Base-by-base conservation (phyloP, 2,329 filamentous ascomycete genomes). In the Colletotrichum camelliae region DNA sequence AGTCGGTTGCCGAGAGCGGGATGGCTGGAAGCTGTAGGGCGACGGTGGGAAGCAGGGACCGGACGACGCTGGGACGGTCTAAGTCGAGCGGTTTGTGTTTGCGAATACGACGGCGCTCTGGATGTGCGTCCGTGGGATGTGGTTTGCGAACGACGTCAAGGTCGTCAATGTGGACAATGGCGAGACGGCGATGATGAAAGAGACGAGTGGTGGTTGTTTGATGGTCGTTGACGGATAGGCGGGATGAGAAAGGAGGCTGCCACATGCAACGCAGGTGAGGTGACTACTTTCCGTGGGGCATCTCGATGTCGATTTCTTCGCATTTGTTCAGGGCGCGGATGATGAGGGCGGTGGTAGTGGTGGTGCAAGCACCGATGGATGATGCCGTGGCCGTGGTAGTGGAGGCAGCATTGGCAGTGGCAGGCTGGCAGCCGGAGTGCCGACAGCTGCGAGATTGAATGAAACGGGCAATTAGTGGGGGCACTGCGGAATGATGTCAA, bases 391-490 rank as follows among this genome's bases (percentile, higher is more conserved):
- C 43, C 62, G 27, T 61, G 43, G 29, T 43, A 43, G 24, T 67
- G 27, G 21, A 31, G 39, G 16, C 33, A 39, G 18, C 13, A 21
- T 9, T 9, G 33, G 57, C 18, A 74, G 66, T 70, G 55, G 61
- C 24, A 39, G 37, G 27, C 61, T 27, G 24, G 18, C 62, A 61
- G 37, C 21, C 27, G 31, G 35, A 29, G 43, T 55, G 24, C n/a
- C 24, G 29, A 15, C 21, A 60, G 33, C 48, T 58, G 33, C n/a
- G 18, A 7, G 21, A 16, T 18, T 69, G 58, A 29, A 33, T 62
- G 67, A 70, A 73, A 73, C 70, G 18, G 70, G 70, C 3, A 75
- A 73, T 75, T 75, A 75, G 74, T 73, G 70, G 74, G 62, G 7
- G 18, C 0, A 6, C 15, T 60, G n/a, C 13, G 15, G 43, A 64